Percentiles rank a stretch among this genome's conserved stretches.
These are phyloP conservation scores for Aspergillus fumigatus DNA, from an alignment of 2,329 filamentous ascomycete genomes.

Conservation along the genomic window DNA sequence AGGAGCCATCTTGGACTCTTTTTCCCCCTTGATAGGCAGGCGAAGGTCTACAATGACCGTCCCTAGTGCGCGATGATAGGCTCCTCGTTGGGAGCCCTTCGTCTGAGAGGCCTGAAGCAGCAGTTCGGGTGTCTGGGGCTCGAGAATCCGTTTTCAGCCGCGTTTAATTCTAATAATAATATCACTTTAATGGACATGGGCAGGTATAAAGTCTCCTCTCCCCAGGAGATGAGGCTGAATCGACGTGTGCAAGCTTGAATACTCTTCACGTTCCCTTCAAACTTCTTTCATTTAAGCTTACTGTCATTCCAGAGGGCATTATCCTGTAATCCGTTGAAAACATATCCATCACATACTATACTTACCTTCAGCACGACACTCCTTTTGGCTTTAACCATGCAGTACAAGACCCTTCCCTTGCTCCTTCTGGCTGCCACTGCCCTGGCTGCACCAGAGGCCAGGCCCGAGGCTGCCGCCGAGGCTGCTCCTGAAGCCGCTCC, in stretches of 20 bases:
- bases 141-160: not conserved
- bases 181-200: not conserved
- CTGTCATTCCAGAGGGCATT: not conserved
- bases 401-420: conserved; percentile 21
- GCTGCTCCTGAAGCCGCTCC: not conserved
- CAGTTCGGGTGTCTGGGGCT: not conserved
- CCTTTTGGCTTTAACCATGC: conserved; percentile 13
- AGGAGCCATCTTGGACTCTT: not conserved
- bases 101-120: not conserved
- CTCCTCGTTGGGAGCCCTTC: not conserved
- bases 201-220: not conserved
- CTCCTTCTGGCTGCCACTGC: conserved; percentile 19
- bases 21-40: not conserved
- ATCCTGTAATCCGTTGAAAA: not conserved
- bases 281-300: not conserved
- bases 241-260: not conserved
- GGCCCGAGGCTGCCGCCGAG: not conserved
- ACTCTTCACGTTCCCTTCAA: not conserved
- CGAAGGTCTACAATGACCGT: not conserved
- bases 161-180: not conserved
- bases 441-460: conserved; percentile 11
- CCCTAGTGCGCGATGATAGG: not conserved
- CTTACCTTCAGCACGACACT: not conserved
- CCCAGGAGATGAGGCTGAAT: not conserved
- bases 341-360: not conserved